These are phyloP conservation scores for Laguncularia racemosa DNA, from an alignment of 345 rosid genomes.

Conservation along the genomic window DNA sequence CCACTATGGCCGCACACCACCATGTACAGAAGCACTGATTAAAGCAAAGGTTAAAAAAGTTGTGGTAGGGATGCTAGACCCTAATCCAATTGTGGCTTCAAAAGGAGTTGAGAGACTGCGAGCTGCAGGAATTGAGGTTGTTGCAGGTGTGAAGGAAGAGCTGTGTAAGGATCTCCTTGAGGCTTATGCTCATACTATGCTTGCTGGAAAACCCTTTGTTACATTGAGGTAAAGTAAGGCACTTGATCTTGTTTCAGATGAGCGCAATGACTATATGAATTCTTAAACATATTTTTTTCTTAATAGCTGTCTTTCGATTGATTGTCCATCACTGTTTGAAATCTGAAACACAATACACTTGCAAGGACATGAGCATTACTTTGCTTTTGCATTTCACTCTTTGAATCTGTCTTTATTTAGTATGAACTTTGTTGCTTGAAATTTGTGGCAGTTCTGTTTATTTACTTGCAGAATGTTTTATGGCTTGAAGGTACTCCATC, in stretches of 20 bases:
- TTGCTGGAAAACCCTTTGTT: conserved; percentile 59
- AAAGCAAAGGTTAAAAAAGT: conserved; percentile 77
- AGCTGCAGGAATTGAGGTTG: conserved; percentile 64
- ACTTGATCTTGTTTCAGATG: too few relatives aligned
- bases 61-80: conserved; percentile 82
- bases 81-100: conserved; percentile 85
- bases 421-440: too few relatives aligned
- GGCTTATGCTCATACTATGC: conserved; percentile 61
- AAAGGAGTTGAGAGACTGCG: conserved; percentile 51
- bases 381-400: too few relatives aligned
- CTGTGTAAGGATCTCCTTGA: conserved; percentile 78
- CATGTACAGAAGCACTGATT: conserved; percentile 76
- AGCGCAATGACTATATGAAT: too few relatives aligned
- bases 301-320: too few relatives aligned
- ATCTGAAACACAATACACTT: too few relatives aligned
- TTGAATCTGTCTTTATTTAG: too few relatives aligned
- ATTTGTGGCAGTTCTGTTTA: too few relatives aligned
- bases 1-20: conserved; percentile 90
- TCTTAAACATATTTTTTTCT: too few relatives aligned
- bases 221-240: conserved; percentile 47
- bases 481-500: conserved; percentile 52
- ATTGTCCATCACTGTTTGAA: too few relatives aligned
- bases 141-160: conserved; percentile 63
- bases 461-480: too few relatives aligned
- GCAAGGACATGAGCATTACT: too few relatives aligned